Evolutionary conservation across 805 yeast genomes (phyloP).

Genomic region (Soucietia sequanensis): DNA sequence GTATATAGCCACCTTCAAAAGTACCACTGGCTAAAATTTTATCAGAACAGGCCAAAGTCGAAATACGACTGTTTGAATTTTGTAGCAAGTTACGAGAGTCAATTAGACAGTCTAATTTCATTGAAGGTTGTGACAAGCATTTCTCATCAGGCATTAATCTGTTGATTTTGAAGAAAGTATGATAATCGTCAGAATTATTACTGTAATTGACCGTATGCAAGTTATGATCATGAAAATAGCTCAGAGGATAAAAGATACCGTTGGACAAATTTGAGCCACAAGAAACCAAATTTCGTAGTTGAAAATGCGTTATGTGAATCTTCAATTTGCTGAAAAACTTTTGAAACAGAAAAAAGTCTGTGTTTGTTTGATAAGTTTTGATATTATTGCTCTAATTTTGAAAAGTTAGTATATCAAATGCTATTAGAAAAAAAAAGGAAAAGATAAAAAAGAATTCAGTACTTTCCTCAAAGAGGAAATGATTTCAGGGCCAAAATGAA

Average conservation of each 20-base stretch:
- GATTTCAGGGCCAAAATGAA: too few relatives aligned
- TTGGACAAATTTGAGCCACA: slow-evolving; percentile 30
- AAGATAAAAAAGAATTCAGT: neutral
- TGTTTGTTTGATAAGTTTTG: slow-evolving; percentile 15
- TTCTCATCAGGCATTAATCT: slow-evolving; percentile 30
- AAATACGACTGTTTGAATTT: slow-evolving; percentile 40
- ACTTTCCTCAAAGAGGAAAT: too few relatives aligned
- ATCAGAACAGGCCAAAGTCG: slow-evolving; percentile 47
- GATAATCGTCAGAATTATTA: slow-evolving; percentile 25
- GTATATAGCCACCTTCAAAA: slow-evolving; percentile 48
- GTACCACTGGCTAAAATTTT: slow-evolving; percentile 51
- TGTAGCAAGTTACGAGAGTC: slow-evolving; percentile 29
- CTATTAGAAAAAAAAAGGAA: neutral
- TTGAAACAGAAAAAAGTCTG: slow-evolving; percentile 38
- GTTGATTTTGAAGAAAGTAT: slow-evolving; percentile 34
- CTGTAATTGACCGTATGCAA: slow-evolving; percentile 23
- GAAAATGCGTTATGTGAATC: slow-evolving; percentile 56
- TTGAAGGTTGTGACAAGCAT: slow-evolving; percentile 9
- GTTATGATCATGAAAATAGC: slow-evolving; percentile 29
- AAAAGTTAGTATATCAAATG: slow-evolving; percentile 13
- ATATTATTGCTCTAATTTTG: slow-evolving; percentile 24
- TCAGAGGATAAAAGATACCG: slow-evolving; percentile 42
- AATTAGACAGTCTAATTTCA: slow-evolving; percentile 38
- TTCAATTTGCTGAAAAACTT: slow-evolving; percentile 43
- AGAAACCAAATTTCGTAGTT: slow-evolving; percentile 50